Base-by-base conservation (phyloP, 805 yeast genomes). In the Yamadazyma tumulicola region DNA sequence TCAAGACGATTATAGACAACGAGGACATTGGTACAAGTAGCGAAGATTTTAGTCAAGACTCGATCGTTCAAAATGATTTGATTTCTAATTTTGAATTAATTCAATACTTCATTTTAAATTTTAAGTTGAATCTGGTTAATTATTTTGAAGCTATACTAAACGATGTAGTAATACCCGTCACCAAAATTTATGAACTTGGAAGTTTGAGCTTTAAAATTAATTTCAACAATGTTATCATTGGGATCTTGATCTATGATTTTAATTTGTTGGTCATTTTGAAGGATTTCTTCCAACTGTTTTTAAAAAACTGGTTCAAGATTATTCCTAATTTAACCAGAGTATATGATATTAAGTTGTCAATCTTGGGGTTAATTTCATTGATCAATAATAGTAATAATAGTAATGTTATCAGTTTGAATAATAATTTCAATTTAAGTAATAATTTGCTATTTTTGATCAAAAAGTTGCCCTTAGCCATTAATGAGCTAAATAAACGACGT, bases 291-390 rank as follows among this genome's bases (percentile, higher is more conserved):
- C 68, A 70, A 22, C 75, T 85, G 47, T 75, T 89, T 48, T 31
- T 44, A 12, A 67, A 67, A 17, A 54, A 67, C 34, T 87, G 96
- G 96, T 75, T 83, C 49, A 64, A 70, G 14, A 47, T 69, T 7
- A 61, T 78, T 25, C 73, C 79, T 4, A 60, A 64, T 18, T 69
- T 82, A 46, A 70, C 71, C 15, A 67, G 95, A 40, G 95, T 86
- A 2, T 85, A 74, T 49, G 97, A 91, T 58, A 68, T 86, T 55
- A 89, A 88, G 57, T 59, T 91, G 27, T 77, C 85, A 1, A 64
- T 77, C 2, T 58, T 91, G 44, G 94, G 93, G 0, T 52, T 83
- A 15, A 57, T 89, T 39, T 85, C 49, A 18, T 55, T 51, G 44
- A 50, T 55, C 38, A 67, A 48, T 36, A 52, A 52, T 38, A 52